Base-by-base conservation (phyloP, 352 stramenopile genomes). In the Globisporangium splendens region DNA sequence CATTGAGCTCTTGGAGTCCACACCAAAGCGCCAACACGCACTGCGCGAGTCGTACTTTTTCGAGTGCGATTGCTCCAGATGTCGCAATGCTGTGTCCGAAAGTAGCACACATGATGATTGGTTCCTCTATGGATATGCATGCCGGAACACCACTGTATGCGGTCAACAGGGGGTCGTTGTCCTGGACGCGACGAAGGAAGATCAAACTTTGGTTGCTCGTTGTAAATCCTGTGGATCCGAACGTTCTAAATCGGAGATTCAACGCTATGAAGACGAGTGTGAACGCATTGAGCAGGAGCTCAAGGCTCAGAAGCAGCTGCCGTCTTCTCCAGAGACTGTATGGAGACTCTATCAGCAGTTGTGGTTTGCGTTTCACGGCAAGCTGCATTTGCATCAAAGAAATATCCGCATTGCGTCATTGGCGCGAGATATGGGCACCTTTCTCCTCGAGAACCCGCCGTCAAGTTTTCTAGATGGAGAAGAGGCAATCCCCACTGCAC, bases 21-120 rank as follows among this genome's bases (percentile, higher is more conserved):
- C 71, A 0, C n/a, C 18, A 0, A 57, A 48, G 8, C 72, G 80
- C 33, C 71, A 63, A 50, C 55, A 13, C 0, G 67, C 72, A 41
- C 60, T 93, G 12, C 63, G 58, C 1, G 55, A 62, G 6, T 93
- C 80, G 43, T 91, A 91, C 44, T 93, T 91, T 50, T 93, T 93
- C 35, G 53, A 75, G 4, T 93, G 83, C 48, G 12, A 65, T 8
- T 93, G 83, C 53, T 7, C 13, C 14, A 70, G 75, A 3, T 80
- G 73, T 15, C 13, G 21, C 11, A 17, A 55, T 22, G 24, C 33
- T 55, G 21, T 39, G 13, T 22, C 47, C 58, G 21, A 47, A 49
- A 11, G 65, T 13, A 28, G 58, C 38, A 51, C 14, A 8, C 48
- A n/a, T 3, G 71, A 79, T 0, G 72, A 85, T 39, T 71, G 56